phyloP scores from a whole-genome alignment of 148 eudicot species.

The Vaccinium vitisidaea region DNA sequence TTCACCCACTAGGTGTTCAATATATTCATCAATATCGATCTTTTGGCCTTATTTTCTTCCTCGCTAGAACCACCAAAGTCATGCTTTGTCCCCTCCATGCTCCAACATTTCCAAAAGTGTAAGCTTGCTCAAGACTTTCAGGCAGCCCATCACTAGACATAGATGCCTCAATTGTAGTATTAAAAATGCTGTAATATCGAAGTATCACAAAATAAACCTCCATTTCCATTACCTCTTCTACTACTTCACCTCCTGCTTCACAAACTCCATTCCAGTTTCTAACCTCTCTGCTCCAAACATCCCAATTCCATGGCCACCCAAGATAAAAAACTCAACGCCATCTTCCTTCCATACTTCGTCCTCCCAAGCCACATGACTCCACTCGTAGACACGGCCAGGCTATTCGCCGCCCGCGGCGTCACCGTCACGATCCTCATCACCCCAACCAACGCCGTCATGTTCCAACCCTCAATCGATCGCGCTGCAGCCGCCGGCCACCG shows the following conservation, averaged over 20 bases:
- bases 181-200: too few relatives aligned
- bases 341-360: slow-evolving; percentile 41
- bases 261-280: background rate
- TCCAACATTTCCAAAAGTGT: too few relatives aligned
- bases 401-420: slow-evolving; percentile 30
- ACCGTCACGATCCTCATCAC: slow-evolving; percentile 45
- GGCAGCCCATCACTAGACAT: too few relatives aligned
- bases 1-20: too few relatives aligned
- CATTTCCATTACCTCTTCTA: background rate
- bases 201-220: too few relatives aligned
- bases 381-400: slow-evolving; percentile 33
- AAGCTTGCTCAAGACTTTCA: too few relatives aligned
- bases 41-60: too few relatives aligned
- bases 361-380: slow-evolving; percentile 53
- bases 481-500: background rate
- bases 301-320: background rate
- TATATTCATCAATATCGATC: too few relatives aligned
- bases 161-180: too few relatives aligned
- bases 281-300: background rate
- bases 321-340: slow-evolving; percentile 18
- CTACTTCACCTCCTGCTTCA: background rate
- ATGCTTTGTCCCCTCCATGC: too few relatives aligned
- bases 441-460: slow-evolving; percentile 32
- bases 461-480: slow-evolving; percentile 18
- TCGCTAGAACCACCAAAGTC: too few relatives aligned